These are phyloP conservation scores for Penicillium capsulatum DNA, from an alignment of 2,329 filamentous ascomycete genomes.

Conservation along the genomic window DNA sequence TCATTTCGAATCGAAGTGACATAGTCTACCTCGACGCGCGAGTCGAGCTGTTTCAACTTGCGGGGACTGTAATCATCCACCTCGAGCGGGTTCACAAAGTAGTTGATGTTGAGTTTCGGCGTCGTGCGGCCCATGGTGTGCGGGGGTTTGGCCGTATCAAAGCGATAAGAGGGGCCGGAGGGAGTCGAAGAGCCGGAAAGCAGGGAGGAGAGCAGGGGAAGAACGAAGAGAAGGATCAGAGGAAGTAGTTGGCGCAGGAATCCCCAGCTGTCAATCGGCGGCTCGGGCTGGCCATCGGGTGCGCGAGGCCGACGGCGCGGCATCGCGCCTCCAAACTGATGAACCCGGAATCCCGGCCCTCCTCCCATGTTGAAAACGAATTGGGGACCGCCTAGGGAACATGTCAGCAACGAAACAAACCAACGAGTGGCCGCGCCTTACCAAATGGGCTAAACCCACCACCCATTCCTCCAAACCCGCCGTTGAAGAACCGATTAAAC, in stretches of 20 bases:
- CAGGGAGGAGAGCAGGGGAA: conserved; percentile 75
- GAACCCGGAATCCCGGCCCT: conserved; percentile 84
- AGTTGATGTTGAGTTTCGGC: conserved; percentile 67
- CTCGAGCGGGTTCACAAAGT: conserved; percentile 78
- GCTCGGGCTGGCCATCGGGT: conserved; percentile 48
- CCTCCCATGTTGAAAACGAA: conserved; percentile 96
- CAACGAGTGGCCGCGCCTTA: conserved; percentile 30
- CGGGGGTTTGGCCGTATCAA: conserved; percentile 66
- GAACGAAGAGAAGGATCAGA: conserved; percentile 81
- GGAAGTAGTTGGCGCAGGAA: conserved; percentile 74
- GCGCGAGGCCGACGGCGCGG: conserved; percentile 73
- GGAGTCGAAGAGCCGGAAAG: conserved; percentile 58
- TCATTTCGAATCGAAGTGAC: conserved; percentile 62
- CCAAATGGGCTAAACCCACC: conserved; percentile 60
- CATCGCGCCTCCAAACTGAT: conserved; percentile 82
- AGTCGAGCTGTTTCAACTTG: conserved; percentile 72
- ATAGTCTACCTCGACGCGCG: conserved; percentile 69
- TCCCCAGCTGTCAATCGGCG: conserved; percentile 49
- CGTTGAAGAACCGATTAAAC: conserved; percentile 95
- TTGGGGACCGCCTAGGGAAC: conserved; percentile 61
- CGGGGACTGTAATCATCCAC: conserved; percentile 64
- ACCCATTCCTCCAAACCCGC: conserved; percentile 51
- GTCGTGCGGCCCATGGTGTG: conserved; percentile 71
- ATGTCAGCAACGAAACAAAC: conserved; percentile 1
- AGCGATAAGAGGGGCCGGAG: conserved; percentile 67